These are phyloP conservation scores for Leccinum subgranulosum DNA, from an alignment of 768 basidiomycete genomes.

Conservation along the genomic window DNA sequence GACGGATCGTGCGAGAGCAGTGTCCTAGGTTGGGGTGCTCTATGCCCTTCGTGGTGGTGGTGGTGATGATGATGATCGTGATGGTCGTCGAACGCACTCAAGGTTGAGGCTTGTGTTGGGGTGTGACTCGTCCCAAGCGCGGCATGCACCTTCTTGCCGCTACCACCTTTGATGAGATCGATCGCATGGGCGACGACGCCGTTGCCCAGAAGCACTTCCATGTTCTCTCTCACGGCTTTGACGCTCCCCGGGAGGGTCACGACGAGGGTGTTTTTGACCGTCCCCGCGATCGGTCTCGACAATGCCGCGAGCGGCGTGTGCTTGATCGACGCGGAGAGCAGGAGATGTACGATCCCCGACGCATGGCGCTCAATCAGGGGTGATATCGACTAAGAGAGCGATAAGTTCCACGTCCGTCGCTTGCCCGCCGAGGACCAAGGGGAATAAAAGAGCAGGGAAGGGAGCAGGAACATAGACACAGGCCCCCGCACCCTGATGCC, in stretches of 20 bases:
- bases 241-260: conserved; percentile 83
- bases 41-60: conserved; percentile 41
- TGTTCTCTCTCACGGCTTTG: conserved; percentile 80
- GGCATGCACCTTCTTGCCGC: conserved; percentile 57
- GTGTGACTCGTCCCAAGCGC: conserved; percentile 38
- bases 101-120: conserved; percentile 9
- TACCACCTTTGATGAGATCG: conserved; percentile 67
- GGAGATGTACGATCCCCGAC: conserved; percentile 71
- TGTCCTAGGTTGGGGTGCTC: conserved; percentile 53
- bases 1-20: conserved; percentile 68
- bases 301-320: conserved; percentile 80
- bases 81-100: conserved; percentile 10
- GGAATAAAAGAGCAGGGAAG: not conserved
- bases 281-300: conserved; percentile 81
- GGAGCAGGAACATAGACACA: not conserved
- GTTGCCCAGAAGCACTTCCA: conserved; percentile 55
- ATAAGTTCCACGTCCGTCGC: not conserved
- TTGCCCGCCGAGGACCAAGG: not conserved
- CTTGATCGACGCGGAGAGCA: conserved; percentile 64
- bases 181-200: conserved; percentile 69
- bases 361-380: conserved; percentile 65
- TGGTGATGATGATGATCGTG: conserved; percentile 34
- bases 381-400: conserved; percentile 46
- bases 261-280: conserved; percentile 60
- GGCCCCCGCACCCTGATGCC: not conserved